Base-by-base conservation (phyloP, 495 filamentous ascomycete species). In the Rhizodiscina lignyota region DNA sequence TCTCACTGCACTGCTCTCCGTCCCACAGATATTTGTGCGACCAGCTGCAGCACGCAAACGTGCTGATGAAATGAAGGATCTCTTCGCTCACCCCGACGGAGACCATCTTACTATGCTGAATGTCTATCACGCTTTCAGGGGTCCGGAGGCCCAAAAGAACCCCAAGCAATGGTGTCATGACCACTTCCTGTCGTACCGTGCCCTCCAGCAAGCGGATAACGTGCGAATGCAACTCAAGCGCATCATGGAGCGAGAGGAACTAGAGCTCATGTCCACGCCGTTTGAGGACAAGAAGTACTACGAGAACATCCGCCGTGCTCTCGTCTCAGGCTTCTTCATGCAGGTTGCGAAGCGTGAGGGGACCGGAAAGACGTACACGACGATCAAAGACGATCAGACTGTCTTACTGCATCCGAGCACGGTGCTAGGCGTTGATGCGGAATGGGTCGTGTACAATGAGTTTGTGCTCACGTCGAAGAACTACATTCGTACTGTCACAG, bases 321-420 rank as follows among this genome's bases (percentile, higher is more conserved):
- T 99, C n/a, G 78, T 93, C 11, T 72, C 83, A 1, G 89, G 89
- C 16, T 99, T 96, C 64, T 99, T 99, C 66, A 99, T 99, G 89
- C 91, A 99, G 51, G 79, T 96, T n/a, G 89, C 89, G 27, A 94
- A 85, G 72, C 79, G 75, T 45, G 81, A 92, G 39, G 58, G 62
- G 23, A 66, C 56, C 30, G 72, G 73, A 43, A 94, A 92, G 68
- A 70, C 68, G 23, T 99, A 99, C 60, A 69, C 74, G 36, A 99
- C 89, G 5, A 76, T 99, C 44, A 96, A 96, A 59, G 91, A 96
- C 47, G 76, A 96, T 45, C 69, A 83, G 62, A 78, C 68, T 35
- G 89, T 99, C 30, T 68, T 94, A 39, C 64, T 99, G 27, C 89
- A 99, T 58, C 89, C 89, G 4, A 83, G 80, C 41, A 92, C 84